These are phyloP conservation scores for Podospora comata DNA, from an alignment of 495 filamentous ascomycete species.

Conservation along the genomic window DNA sequence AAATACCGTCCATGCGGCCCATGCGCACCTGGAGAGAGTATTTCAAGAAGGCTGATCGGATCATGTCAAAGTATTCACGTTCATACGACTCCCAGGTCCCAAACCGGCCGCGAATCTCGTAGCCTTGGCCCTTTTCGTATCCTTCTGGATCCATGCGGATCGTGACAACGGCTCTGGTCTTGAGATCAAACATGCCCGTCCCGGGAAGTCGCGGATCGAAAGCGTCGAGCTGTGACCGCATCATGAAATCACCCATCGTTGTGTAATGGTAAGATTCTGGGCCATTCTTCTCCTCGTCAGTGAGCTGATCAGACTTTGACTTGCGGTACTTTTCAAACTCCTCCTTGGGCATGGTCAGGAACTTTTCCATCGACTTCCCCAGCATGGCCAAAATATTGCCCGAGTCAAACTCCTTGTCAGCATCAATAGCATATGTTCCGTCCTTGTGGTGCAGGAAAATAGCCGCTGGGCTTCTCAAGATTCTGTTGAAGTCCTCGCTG, in stretches of 20 bases:
- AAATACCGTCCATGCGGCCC: conserved; percentile 98
- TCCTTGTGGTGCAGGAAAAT: conserved; percentile 83
- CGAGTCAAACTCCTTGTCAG: conserved; percentile 87
- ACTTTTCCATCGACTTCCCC: conserved; percentile 93
- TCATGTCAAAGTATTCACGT: conserved; percentile 96
- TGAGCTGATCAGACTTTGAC: conserved; percentile 57
- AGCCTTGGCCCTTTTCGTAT: conserved; percentile 73
- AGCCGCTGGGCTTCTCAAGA: conserved; percentile 68
- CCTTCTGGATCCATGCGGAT: conserved; percentile 79
- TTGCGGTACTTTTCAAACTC: conserved; percentile 82
- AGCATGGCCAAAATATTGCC: conserved; percentile 85
- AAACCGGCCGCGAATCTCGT: conserved; percentile 72
- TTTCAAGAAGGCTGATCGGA: conserved; percentile 88
- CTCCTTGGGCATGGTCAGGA: conserved; percentile 76
- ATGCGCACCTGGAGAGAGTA: conserved; percentile 95
- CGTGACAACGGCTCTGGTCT: conserved; percentile 86
- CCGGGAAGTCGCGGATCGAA: conserved; percentile 83
- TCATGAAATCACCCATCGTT: conserved; percentile 82
- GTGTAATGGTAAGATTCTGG: conserved; percentile 85
- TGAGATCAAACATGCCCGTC: conserved; percentile 94
- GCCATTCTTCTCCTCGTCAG: conserved; percentile 60
- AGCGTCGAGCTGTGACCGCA: conserved; percentile 95
- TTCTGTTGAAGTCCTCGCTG: conserved; percentile 61
- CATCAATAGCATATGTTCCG: conserved; percentile 92
- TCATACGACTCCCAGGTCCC: conserved; percentile 89